Conservation (phyloP, 2,329 filamentous ascomycete genomes). For the Sporothrix brasiliensis region DNA sequence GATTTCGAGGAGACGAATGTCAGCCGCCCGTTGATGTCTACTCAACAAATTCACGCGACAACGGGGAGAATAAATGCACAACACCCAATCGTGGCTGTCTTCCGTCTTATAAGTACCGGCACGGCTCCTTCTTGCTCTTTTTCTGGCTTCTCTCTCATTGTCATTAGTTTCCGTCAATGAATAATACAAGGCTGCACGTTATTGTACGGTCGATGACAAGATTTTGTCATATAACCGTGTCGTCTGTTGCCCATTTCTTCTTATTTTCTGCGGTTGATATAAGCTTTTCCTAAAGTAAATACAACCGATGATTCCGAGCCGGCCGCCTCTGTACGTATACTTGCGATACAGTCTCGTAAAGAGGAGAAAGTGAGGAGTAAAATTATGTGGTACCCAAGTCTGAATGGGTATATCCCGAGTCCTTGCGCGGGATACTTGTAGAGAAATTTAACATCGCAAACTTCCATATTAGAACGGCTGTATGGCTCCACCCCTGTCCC, state of each 20-base stretch:
- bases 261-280: background rate
- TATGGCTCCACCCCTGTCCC: slow-evolving; percentile 7
- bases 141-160: no score
- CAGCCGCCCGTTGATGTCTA: background rate
- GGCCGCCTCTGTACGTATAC: background rate
- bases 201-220: background rate
- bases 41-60: background rate
- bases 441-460: background rate
- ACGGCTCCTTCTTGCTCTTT: background rate
- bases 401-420: background rate
- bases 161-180: background rate
- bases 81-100: background rate
- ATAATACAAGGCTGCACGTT: background rate
- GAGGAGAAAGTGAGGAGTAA: background rate
- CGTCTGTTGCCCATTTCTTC: background rate
- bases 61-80: background rate
- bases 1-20: background rate
- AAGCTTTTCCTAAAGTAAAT: background rate
- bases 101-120: slow-evolving; percentile 2
- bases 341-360: background rate
- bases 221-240: background rate
- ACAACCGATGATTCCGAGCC: background rate
- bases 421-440: background rate
- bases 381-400: background rate
- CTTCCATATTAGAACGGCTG: slow-evolving; percentile 8